Base-by-base conservation (phyloP, 805 yeast genomes). In the Kuraishia capsulata region DNA sequence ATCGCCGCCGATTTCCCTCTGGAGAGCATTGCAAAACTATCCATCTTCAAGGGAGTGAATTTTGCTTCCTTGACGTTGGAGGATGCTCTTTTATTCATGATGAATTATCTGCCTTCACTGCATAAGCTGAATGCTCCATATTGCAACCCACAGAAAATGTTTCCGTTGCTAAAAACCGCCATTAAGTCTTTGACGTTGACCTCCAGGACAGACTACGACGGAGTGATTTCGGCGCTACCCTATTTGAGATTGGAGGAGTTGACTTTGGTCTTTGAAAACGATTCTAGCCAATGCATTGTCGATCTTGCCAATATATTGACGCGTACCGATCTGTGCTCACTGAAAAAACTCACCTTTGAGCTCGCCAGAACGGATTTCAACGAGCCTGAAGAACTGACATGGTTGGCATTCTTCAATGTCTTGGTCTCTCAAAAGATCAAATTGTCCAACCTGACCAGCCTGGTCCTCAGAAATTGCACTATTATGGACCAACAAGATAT, bases 381-480 rank as follows among this genome's bases (percentile, higher is more conserved):
- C 34, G 53, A 52, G 35, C 8, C 37, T 2, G 35, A 47, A 5
- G 39, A 42, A 2, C 48, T 51, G 9, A 44, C 56, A 11, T 56
- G 61, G 61, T 43, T 43, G 28, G 39, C 56, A n/a, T 51, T 56
- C 24, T 56, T 56, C 37, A 37, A 40, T 5, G 33, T 31, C 3
- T 36, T 45, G n/a, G 38, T 33, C 21, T 13, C n/a, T 11, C 14
- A 10, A 6, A 20, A 13, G n/a, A 17, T 13, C 8, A 28, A 28
- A 13, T 46, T 47, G 16, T 35, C 39, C 4, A 43, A 35, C 2
- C 36, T 56, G 28, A 48, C 34, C 16, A 35, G 34, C 4, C 35
- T 56, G 9, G 44, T 42, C 16, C 31, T 56, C 20, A 42, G 40
- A 4, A 47, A 43, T 20, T 56, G 60, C 30, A 52, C 52, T 36